Evolutionary conservation across 73 alveolate genomes (phyloP), one percentile per base, ranked within the genome.

Genomic region (Paramecium sexaurelia): DNA sequence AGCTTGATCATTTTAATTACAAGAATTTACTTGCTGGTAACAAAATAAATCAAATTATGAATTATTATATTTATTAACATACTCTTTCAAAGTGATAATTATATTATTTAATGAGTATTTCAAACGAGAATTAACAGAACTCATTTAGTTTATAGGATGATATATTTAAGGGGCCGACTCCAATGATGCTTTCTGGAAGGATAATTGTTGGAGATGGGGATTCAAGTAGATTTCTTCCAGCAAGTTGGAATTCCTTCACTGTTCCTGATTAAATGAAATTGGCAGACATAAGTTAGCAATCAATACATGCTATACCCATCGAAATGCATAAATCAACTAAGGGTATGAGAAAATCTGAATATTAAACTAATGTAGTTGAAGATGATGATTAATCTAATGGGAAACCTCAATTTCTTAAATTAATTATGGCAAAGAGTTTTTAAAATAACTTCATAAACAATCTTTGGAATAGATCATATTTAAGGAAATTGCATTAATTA

Each of bases 341-440:
- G 43, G 43, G 35, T 32, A 32, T 61, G 43, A 71, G 27, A 71
- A 71, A 17, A 33, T 71, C 86, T 13, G 86, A 71, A 71, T 71
- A 71, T 71, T 19, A 71, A 71, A 33, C 86, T 5, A 33, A 71
- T 61, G 83, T 32, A 29, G 39, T 19, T 32, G 86, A 71, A 45
- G 90, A 78, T 15, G 90, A 78, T 13, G 27, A n/a, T 15, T 39
- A 78, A 29, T 39, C 68, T 24, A 33, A 24, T 19, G 90, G 90
- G n/a, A 78, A 78, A 22, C 90, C 90, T 19, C 29, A 78, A 20
- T 78, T 78, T 43, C 55, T 78, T 17, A 78, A 78, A 78, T 78
- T 78, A 36, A 39, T 78, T 10, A 78, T 78, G 6, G 90, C 90
- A 0, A 78, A 78, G 43, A 78, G 75, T 40, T 20, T 78, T 20